A percentile compares a stretch with the other conserved stretches of the same genome.
Conservation (phyloP, 2,329 filamentous ascomycete genomes). For the Colletotrichum melonis region DNA sequence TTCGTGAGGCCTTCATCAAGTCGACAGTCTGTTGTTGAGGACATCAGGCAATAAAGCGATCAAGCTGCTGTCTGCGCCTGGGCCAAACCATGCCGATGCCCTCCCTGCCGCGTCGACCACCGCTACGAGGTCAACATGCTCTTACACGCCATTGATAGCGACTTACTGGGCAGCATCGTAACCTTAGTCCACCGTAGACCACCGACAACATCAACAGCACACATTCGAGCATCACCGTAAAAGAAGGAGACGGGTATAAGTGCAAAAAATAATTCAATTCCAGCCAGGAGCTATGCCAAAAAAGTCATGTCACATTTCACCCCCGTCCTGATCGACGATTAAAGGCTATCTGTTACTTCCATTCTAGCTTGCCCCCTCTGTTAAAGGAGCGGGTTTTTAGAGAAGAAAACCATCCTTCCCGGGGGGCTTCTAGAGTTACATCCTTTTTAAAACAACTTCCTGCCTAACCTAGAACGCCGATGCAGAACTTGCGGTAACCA, state of each 20-base stretch:
- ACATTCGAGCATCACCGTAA: neutral
- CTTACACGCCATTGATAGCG: no score
- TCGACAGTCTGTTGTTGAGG: no score
- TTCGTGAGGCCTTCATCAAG: no score
- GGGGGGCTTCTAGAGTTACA: slow-evolving; percentile 50
- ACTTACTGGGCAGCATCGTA: no score
- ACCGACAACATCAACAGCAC: neutral
- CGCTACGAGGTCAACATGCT: no score
- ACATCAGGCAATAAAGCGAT: no score
- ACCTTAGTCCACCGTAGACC: no score
- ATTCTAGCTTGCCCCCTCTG: slow-evolving; percentile 44
- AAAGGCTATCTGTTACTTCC: slow-evolving; percentile 36
- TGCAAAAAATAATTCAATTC: slow-evolving; percentile 13
- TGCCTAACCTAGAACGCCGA: slow-evolving; percentile 50
- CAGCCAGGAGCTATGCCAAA: slow-evolving; percentile 28
- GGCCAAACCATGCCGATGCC: no score
- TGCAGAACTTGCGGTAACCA: slow-evolving; percentile 44
- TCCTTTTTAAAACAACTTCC: slow-evolving; percentile 45
- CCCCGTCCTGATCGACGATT: slow-evolving; percentile 30
- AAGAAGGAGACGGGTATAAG: neutral
- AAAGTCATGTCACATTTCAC: slow-evolving; percentile 31
- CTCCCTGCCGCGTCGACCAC: no score
- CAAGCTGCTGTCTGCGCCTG: no score
- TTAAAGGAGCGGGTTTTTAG: slow-evolving; percentile 32
- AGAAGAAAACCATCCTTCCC: slow-evolving; percentile 43